Base-by-base conservation (phyloP, 306 rosid species). In the Cicer judaicum region DNA sequence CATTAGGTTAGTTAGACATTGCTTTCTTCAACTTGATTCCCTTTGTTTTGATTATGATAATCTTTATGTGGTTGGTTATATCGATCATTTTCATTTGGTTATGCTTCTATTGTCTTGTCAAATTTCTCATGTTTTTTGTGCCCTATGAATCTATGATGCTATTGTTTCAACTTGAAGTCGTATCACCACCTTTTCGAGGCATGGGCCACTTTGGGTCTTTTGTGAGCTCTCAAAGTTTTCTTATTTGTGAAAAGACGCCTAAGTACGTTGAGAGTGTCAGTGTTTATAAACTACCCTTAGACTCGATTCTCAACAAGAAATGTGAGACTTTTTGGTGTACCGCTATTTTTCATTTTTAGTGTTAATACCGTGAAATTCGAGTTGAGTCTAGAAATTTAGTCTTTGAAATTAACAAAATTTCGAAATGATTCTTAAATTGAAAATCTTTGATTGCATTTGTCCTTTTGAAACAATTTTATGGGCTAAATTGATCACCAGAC, bases 1-100 rank as follows among this genome's bases (percentile, higher is more conserved):
- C 50, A 85, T 90, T 66, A 62, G 92, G 99, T 95, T 42, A 54
- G 86, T 78, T 1, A 7, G n/a, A 63, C 48, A 40, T 47, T 76
- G 46, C 8, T 42, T 19, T 44, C 7, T 59, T 82, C 48, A 62
- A 39, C 7, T 36, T 60, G 7, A 59, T 62, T 36, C 44, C 14
- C 38, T 59, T 46, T 68, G 10, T 34, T 68, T 64, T 65, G 2
- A 9, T 57, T 10, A 7, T 49, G 39, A 62, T 41, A 0, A 13
- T 12, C 36, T 60, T 76, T 8, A 10, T n/a, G 40, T 52, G 52
- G 19, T 29, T 41, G 7, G 38, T 47, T 36, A 1, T 8, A 19
- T 70, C 1, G 4, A 48, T 61, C 3, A 36, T 48, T 38, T 8
- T 75, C 49, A 15, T 54, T 61, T 50, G 1, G 53, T 10, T 42